These are phyloP conservation scores for Bauhinia variegata DNA, from an alignment of 306 rosid species.

Conservation along the genomic window DNA sequence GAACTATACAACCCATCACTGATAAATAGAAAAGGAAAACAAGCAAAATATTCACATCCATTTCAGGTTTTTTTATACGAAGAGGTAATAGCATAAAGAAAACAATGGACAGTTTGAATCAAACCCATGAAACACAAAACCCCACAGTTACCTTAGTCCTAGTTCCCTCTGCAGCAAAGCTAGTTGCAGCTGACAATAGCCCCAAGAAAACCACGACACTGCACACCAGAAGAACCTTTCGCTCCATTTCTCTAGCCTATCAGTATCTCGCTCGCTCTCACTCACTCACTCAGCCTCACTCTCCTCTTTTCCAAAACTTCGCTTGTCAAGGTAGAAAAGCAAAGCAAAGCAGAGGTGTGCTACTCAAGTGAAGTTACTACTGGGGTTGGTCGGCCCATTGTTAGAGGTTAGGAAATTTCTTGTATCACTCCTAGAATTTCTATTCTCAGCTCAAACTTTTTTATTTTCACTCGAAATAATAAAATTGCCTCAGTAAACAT, in stretches of 20 bases:
- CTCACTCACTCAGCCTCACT: too few species aligned
- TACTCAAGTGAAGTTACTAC: too few species aligned
- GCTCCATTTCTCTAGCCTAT: slow-evolving; percentile 81
- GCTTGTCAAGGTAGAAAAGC: too few species aligned
- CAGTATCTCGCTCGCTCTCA: too few species aligned
- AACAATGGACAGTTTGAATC: neutral
- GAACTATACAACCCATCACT: neutral
- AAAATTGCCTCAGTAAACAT: too few species aligned
- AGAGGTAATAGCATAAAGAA: neutral
- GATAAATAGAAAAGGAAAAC: neutral
- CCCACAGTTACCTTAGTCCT: slow-evolving; percentile 65
- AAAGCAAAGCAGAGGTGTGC: too few species aligned
- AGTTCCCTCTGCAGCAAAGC: slow-evolving; percentile 81
- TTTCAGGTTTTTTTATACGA: slow-evolving; percentile 15
- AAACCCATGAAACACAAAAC: slow-evolving; percentile 6
- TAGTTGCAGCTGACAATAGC: slow-evolving; percentile 71
- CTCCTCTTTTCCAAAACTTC: too few species aligned
- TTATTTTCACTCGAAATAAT: too few species aligned
- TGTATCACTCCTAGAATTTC: too few species aligned
- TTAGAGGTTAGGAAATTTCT: too few species aligned
- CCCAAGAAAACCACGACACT: slow-evolving; percentile 67
- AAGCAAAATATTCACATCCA: slow-evolving; percentile 6
- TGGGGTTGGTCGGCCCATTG: too few species aligned
- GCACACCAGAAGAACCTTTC: slow-evolving; percentile 53
- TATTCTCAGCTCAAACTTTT: too few species aligned